Conservation (phyloP, 495 filamentous ascomycete species). For the Tuber magnatum region DNA sequence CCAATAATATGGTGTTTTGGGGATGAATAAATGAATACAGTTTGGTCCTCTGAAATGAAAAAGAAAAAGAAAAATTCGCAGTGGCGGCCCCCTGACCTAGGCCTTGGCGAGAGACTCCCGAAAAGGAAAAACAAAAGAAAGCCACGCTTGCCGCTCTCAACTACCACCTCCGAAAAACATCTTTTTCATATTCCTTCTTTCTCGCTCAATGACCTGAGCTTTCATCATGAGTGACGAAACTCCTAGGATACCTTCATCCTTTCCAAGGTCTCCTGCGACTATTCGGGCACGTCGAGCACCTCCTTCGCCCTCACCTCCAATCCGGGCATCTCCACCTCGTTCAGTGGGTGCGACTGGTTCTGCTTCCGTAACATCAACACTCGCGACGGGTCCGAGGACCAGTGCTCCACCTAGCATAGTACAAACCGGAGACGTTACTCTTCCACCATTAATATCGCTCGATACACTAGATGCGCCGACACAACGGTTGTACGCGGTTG, state of each 20-base stretch:
- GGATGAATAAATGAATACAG: no score
- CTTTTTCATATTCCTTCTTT: background rate
- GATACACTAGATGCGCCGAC: conserved; percentile 74
- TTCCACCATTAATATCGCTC: conserved; percentile 28
- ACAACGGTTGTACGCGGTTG: conserved; percentile 77
- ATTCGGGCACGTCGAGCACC: conserved; percentile 8
- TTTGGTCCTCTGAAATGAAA: no score
- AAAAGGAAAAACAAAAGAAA: conserved; percentile 22
- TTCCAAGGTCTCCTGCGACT: conserved; percentile 29
- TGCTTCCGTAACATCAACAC: conserved; percentile 5
- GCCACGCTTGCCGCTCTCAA: conserved; percentile 7
- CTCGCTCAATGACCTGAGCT: conserved; percentile 30
- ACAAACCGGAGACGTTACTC: background rate
- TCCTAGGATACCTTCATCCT: conserved; percentile 31
- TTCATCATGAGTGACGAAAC: conserved; percentile 24
- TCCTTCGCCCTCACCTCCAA: conserved; percentile 2
- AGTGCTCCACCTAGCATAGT: conserved; percentile 17
- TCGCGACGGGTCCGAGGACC: conserved; percentile 9
- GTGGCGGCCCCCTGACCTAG: background rate
- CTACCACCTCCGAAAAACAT: conserved; percentile 3
- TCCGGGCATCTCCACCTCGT: background rate
- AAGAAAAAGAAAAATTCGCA: no score
- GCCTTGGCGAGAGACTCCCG: background rate
- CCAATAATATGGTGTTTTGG: no score
- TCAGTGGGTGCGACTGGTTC: background rate